Evolutionary conservation across 257 asterid species (phyloP), one percentile per base, ranked within the genome.

Genomic region (Asclepias syriaca): DNA sequence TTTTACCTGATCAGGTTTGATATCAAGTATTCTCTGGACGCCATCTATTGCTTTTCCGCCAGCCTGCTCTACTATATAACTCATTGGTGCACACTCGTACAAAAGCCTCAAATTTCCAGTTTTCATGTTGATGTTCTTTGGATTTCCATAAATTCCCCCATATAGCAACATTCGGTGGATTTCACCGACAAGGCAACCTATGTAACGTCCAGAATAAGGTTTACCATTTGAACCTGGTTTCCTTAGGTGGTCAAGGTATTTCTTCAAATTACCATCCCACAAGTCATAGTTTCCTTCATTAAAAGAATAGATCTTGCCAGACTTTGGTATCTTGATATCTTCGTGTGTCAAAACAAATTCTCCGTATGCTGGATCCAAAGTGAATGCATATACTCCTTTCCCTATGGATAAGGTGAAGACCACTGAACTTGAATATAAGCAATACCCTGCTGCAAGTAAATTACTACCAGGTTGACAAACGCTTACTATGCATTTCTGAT

Each of bases 401-500:
- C 98, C 97, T 70, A 92, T 76, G 0, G 98, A 84, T 79, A 92
- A 70, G 8, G 90, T 87, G 80, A 92, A 82, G 40, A 90, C 86
- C 54, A 86, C 85, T 1, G 97, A 86, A 79, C 96, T 90, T 37
- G 97, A 92, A 69, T 88, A 90, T 68, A 90, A 77, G 85, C 96
- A 88, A 80, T 93, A 93, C 0, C 98, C 97, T 57, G 97, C 96
- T 10, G 96, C 97, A 43, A 93, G 68, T 24, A 89, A 74, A 82
- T 90, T 93, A 84, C 84, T 85, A n/a, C 97, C 98, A 1, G 96
- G 96, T 68, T 90, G 97, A 75, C 97, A 90, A 63, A 90, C 96
- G 22, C 88, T 90, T 57, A 85, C 75, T 54, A 89, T 83, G 79
- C 98, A 87, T 84, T 85, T 84, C 81, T 85, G 81, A 55, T 72